Percentiles rank a stretch among this genome's conserved stretches.
phyloP scores from a whole-genome alignment of 2,329 filamentous ascomycete species.

The Lecanicillium sp. region DNA sequence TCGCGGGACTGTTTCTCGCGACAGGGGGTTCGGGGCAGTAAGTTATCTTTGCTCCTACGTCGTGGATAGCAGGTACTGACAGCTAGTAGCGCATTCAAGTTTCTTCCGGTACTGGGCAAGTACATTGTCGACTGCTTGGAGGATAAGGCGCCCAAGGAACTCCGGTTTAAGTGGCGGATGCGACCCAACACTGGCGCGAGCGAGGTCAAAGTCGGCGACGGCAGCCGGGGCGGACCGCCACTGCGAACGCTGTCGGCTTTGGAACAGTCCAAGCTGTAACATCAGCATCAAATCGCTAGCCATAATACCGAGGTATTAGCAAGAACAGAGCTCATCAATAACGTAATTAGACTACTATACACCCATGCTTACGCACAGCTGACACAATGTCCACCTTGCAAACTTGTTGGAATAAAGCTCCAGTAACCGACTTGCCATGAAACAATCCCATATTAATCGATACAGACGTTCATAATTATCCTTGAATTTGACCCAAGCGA shows the following conservation, averaged over 20 bases:
- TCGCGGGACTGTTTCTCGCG: constrained; percentile 40
- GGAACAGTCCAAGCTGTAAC: constrained; percentile 25
- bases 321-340: no score
- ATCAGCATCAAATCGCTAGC: background rate
- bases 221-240: constrained; percentile 25
- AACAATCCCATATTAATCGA: constrained; percentile 10
- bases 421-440: no score
- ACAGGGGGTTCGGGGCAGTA: constrained; percentile 42
- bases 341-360: no score
- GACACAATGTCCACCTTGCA: no score
- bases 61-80: background rate
- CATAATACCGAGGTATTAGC: no score
- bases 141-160: constrained; percentile 21
- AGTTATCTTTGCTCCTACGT: constrained; percentile 7
- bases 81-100: constrained; percentile 23
- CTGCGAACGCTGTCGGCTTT: constrained; percentile 19
- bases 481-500: constrained; percentile 9
- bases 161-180: constrained; percentile 27
- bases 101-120: constrained; percentile 21
- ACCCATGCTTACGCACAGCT: no score
- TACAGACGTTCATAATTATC: constrained; percentile 11
- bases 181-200: constrained; percentile 11
- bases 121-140: constrained; percentile 29
- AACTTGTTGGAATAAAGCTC: no score
- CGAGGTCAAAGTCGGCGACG: constrained; percentile 22